These are phyloP conservation scores for Astragalus glycyphyllos DNA, from an alignment of 306 rosid species.

Conservation along the genomic window DNA sequence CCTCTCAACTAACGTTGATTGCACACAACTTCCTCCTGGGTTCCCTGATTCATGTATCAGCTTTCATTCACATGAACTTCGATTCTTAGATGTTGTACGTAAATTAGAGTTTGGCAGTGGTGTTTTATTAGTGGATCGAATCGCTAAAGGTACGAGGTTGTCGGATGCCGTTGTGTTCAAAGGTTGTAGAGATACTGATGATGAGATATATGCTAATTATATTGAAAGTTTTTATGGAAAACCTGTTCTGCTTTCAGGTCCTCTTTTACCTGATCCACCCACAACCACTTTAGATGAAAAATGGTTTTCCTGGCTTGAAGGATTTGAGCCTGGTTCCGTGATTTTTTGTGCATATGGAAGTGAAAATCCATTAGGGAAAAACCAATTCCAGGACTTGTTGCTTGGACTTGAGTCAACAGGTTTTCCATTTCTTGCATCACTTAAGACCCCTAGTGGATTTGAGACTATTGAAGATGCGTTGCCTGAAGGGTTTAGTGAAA, in stretches of 20 bases:
- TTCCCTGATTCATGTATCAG: constrained; percentile 24
- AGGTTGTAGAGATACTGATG: constrained; percentile 41
- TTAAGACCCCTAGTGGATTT: constrained; percentile 22
- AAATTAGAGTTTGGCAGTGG: constrained; percentile 35
- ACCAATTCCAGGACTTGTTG: constrained; percentile 27
- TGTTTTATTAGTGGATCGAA: constrained; percentile 5
- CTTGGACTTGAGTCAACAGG: constrained; percentile 43
- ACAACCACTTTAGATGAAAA: constrained; percentile 15
- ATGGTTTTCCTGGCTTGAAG: constrained; percentile 35
- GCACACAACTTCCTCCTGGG: constrained; percentile 24
- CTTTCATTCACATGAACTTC: constrained; percentile 37
- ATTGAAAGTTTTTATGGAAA: background rate
- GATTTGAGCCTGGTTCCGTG: constrained; percentile 22
- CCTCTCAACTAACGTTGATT: background rate
- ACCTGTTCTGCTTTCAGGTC: constrained; percentile 42
- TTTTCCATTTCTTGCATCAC: constrained; percentile 41
- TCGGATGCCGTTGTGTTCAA: constrained; percentile 41
- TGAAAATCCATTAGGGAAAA: constrained; percentile 18
- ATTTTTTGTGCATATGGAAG: constrained; percentile 42
- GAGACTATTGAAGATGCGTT: constrained; percentile 36
- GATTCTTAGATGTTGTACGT: background rate
- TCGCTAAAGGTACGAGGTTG: background rate
- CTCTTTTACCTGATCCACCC: constrained; percentile 26
- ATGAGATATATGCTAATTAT: constrained; percentile 29
- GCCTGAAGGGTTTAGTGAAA: constrained; percentile 39